These are phyloP conservation scores for Heterobasidion irregulare DNA, from an alignment of 1,284 basidiomycete species.

Conservation along the genomic window DNA sequence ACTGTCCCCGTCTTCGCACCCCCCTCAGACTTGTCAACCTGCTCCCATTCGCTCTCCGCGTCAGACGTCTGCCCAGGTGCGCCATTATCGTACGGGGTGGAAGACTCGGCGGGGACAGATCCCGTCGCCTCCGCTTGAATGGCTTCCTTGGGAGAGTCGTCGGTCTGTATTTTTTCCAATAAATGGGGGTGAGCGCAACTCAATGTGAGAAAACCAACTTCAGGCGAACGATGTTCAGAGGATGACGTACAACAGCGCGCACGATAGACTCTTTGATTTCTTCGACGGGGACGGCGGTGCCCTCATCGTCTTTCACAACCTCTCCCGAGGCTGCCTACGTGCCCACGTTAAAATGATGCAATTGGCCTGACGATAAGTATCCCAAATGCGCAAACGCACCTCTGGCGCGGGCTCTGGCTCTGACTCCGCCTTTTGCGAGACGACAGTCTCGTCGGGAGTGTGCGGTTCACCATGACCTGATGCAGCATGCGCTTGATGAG, in stretches of 20 bases:
- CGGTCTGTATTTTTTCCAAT: conserved; percentile 2
- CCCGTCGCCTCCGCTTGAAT: conserved; percentile 7
- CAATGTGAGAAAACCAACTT: too few species aligned
- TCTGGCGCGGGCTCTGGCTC: conserved; percentile 1
- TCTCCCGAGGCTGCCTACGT: conserved; percentile 2
- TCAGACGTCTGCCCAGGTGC: conserved; percentile 6
- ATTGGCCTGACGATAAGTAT: neutral
- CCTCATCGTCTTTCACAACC: conserved; percentile 10
- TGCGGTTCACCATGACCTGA: conserved; percentile 5
- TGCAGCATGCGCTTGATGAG: conserved; percentile 8
- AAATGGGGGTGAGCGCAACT: neutral
- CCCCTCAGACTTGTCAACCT: conserved; percentile 5
- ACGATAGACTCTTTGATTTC: conserved; percentile 9
- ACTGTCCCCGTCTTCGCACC: conserved; percentile 7
- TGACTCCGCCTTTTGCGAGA: neutral
- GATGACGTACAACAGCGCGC: conserved; percentile 7
- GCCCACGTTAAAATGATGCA: neutral
- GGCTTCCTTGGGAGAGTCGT: conserved; percentile 12
- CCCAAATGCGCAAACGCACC: neutral
- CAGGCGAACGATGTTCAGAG: too few species aligned
- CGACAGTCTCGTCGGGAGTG: conserved; percentile 3
- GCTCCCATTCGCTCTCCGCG: conserved; percentile 7
- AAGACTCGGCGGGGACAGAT: neutral
- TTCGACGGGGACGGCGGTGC: conserved; percentile 10
- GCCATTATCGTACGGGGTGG: conserved; percentile 3